Evolutionary conservation across 805 yeast species (phyloP).

Genomic region (Kuraishia capsulata): DNA sequence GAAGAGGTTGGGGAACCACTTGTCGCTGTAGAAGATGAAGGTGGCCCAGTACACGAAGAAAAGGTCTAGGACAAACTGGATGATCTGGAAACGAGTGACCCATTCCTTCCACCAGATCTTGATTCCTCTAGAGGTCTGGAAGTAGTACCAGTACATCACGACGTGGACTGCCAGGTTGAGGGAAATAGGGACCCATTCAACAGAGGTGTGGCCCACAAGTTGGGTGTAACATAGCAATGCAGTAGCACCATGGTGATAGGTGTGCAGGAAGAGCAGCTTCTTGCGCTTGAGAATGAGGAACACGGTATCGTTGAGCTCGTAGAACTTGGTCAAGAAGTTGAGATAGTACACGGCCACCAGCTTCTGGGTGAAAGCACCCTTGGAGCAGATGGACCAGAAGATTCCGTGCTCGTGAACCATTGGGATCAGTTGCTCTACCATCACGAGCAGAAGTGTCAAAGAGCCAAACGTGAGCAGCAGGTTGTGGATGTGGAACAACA

Average conservation of each 20-base stretch:
- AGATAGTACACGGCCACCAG: constrained; percentile 81
- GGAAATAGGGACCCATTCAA: constrained; percentile 90
- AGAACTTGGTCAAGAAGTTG: constrained; percentile 82
- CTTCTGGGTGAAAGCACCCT: constrained; percentile 73
- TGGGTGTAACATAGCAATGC: constrained; percentile 92
- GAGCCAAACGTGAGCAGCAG: constrained; percentile 64
- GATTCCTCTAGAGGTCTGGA: constrained; percentile 84
- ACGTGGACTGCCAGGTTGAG: constrained; percentile 90
- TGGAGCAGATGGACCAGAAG: constrained; percentile 74
- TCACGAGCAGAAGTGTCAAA: constrained; percentile 52
- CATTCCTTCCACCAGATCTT: constrained; percentile 99
- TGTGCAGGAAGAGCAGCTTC: constrained; percentile 85
- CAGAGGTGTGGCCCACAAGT: constrained; percentile 80
- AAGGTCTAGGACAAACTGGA: constrained; percentile 86
- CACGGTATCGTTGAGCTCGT: constrained; percentile 85
- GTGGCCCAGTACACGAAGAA: constrained; percentile 90
- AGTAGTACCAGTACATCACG: constrained; percentile 96
- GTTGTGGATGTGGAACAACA: constrained; percentile 81
- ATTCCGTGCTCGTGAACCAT: constrained; percentile 66
- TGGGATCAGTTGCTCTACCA: constrained; percentile 82
- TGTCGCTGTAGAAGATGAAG: constrained; percentile 76
- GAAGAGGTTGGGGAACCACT: constrained; percentile 48
- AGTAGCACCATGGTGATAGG: constrained; percentile 98
- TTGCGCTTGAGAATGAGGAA: constrained; percentile 89
- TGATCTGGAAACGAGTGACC: constrained; percentile 94